Conservation (phyloP, 306 rosid species). For the Vigna mungo region DNA sequence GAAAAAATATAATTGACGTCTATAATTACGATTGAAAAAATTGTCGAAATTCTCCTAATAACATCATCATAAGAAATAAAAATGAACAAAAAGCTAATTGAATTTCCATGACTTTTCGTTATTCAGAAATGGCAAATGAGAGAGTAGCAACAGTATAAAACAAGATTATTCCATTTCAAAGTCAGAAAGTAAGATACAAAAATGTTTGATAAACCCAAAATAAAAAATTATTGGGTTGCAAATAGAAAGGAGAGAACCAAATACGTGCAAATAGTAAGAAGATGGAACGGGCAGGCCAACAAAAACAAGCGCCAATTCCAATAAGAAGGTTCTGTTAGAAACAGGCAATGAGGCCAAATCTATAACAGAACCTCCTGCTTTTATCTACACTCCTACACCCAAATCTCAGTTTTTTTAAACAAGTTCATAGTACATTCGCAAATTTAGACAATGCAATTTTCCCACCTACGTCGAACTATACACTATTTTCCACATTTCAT, state of each 20-base stretch:
- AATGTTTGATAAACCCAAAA: slow-evolving; percentile 42
- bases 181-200: slow-evolving; percentile 13
- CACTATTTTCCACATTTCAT: slow-evolving; percentile 50
- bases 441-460: slow-evolving; percentile 33
- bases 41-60: no score
- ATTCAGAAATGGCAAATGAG: no score
- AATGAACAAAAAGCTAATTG: no score
- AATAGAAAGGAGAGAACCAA: slow-evolving; percentile 28
- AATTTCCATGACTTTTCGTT: no score
- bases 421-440: slow-evolving; percentile 46
- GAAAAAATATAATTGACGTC: no score
- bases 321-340: slow-evolving; percentile 57
- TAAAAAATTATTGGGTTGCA: slow-evolving; percentile 50
- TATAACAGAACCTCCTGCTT: slow-evolving; percentile 47
- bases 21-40: no score
- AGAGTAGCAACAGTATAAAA: background rate
- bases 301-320: slow-evolving; percentile 73
- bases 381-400: slow-evolving; percentile 47
- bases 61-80: no score
- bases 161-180: slow-evolving; percentile 12
- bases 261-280: slow-evolving; percentile 22
- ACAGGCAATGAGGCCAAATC: slow-evolving; percentile 45
- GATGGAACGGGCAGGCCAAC: slow-evolving; percentile 65
- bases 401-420: slow-evolving; percentile 39
- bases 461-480: slow-evolving; percentile 53